Evolutionary conservation across 2,329 filamentous ascomycete species (phyloP), one percentile per base, ranked within the genome.

Genomic region (Colletotrichum eleusines): DNA sequence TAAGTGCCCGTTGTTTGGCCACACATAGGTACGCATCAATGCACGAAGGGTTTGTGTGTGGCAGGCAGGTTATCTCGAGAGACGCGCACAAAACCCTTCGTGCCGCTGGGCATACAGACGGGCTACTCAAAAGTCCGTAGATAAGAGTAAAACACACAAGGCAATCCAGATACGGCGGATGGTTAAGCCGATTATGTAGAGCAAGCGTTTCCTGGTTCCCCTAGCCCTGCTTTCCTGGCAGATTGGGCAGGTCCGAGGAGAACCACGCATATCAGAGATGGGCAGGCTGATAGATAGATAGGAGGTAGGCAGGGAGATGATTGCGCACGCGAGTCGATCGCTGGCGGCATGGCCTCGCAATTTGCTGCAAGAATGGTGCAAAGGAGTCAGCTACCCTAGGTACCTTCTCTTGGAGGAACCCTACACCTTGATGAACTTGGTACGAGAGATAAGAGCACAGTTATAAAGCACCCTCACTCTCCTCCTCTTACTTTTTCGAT

Each of bases 211-310:
- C 54, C 31, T 28, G 44, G 55, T 57, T 42, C 46, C 16, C 50
- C 28, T 44, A 26, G 20, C 26, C 38, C 18, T 44, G 16, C 26
- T 59, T 33, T 33, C 33, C 28, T 28, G 46, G 57, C 66, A 20
- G 66, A 70, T 70, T 60, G 46, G 69, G 69, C 60, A 72, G 66
- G 66, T 72, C 69, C 69, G 55, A 70, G 60, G 66, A 63, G 33
- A 58, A 69, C 65, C 66, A n/a, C n/a, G 55, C 63, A 65, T 42
- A 72, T 33, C 38, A 35, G 38, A 60, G 69, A 57, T 23, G 68
- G 44, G 48, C 28, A 31, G 50, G 20, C 31, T 38, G 53, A 55
- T 55, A 55, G 33, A 55, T 31, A 55, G 53, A 23, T 33, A 55
- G 26, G n/a, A 35, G 53, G 38, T 33, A 55, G 26, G n/a, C 69